Conservation (phyloP, 2,329 filamentous ascomycete species). For the Graphilbum fragrans region DNA sequence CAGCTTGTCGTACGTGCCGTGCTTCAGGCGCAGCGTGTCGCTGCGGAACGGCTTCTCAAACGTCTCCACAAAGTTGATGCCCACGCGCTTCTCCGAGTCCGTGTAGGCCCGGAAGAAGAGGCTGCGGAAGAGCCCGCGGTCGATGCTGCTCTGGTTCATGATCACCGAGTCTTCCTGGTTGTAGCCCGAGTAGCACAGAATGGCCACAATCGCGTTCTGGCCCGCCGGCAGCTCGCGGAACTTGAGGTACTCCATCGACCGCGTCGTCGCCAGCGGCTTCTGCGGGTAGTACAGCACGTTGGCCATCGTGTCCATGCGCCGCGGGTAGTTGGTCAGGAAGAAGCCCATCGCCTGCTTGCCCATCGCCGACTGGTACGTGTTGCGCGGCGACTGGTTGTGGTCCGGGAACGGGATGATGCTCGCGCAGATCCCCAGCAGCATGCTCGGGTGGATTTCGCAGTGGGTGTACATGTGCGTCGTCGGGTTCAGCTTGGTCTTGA, state of each 20-base stretch:
- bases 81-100: constrained; percentile 76
- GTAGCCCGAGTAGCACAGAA: constrained; percentile 99
- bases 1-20: constrained; percentile 93
- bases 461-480: constrained; percentile 91
- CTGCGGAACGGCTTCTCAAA: constrained; percentile 88
- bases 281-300: constrained; percentile 98
- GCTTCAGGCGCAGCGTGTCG: constrained; percentile 59
- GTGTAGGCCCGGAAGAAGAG: constrained; percentile 97
- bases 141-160: constrained; percentile 88
- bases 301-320: constrained; percentile 87
- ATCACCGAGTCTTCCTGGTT: constrained; percentile 98
- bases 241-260: constrained; percentile 90
- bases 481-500: constrained; percentile 79
- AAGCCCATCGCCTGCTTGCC: constrained; percentile 99
- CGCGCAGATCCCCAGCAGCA: constrained; percentile 86
- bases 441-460: constrained; percentile 98
- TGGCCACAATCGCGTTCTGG: constrained; percentile 92
- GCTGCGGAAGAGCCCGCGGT: constrained; percentile 89
- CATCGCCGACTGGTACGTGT: constrained; percentile 99
- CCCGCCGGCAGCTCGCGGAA: constrained; percentile 96
- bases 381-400: constrained; percentile 97
- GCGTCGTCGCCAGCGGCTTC: constrained; percentile 91
- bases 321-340: constrained; percentile 96
- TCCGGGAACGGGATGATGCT: constrained; percentile 96
- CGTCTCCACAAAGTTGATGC: constrained; percentile 79